These are phyloP conservation scores for Kondoa subrosea DNA, from an alignment of 768 basidiomycete genomes.

Conservation along the genomic window DNA sequence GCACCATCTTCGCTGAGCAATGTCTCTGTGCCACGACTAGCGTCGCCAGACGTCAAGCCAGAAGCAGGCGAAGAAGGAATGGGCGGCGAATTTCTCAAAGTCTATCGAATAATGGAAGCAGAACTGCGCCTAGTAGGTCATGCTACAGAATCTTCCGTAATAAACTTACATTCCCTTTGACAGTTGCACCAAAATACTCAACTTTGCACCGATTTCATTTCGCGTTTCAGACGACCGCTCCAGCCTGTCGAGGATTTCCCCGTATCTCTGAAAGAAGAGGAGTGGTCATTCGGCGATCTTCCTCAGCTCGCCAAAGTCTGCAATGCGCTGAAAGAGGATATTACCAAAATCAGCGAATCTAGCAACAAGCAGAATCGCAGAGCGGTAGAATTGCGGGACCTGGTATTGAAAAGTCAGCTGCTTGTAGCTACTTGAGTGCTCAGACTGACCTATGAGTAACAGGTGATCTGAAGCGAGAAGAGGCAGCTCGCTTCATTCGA, in stretches of 20 bases:
- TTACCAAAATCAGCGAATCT: background rate
- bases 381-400: slow-evolving; percentile 8
- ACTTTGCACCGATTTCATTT: slow-evolving; percentile 1
- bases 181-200: background rate
- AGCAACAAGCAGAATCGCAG: slow-evolving; percentile 8
- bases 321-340: background rate
- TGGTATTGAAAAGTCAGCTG: slow-evolving; percentile 12
- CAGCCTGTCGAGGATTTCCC: background rate
- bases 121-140: background rate
- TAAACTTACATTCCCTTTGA: background rate
- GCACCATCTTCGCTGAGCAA: background rate
- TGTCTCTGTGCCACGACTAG: background rate
- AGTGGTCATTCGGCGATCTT: slow-evolving; percentile 17
- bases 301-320: slow-evolving; percentile 5
- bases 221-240: background rate
- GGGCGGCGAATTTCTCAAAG: background rate
- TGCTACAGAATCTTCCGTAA: background rate
- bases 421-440: background rate
- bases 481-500: slow-evolving; percentile 59
- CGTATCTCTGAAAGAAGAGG: background rate
- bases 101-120: background rate
- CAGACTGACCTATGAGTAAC: slow-evolving; percentile 14
- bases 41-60: background rate
- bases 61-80: background rate
- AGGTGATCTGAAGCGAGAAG: slow-evolving; percentile 71